Evolutionary conservation across 2,329 filamentous ascomycete genomes (phyloP).

Genomic region (Alternaria sp.): DNA sequence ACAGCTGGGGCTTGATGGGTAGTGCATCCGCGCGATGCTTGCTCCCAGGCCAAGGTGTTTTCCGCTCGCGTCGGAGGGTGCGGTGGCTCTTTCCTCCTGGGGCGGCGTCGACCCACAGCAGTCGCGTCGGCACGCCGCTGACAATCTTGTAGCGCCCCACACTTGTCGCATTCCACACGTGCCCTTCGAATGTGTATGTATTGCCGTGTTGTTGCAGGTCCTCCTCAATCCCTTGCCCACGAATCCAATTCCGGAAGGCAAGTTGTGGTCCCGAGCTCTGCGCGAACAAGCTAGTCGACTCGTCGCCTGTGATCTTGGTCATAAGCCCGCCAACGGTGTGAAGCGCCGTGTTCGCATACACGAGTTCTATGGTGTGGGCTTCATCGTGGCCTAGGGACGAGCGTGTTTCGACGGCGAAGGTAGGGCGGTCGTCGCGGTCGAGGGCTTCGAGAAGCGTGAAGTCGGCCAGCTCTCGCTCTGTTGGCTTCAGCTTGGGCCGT

Average conservation of each 20-base stretch:
- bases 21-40: constrained; percentile 48
- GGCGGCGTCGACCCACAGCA: constrained; percentile 15
- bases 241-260: constrained; percentile 38
- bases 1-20: constrained; percentile 36
- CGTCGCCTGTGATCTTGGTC: constrained; percentile 23
- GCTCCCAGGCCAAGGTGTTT: constrained; percentile 55
- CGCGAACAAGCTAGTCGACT: constrained; percentile 18
- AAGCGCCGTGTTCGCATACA: constrained; percentile 37
- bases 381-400: constrained; percentile 9
- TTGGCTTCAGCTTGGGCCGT: constrained; percentile 5
- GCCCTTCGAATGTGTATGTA: constrained; percentile 32
- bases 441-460: constrained; percentile 29
- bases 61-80: constrained; percentile 18
- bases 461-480: constrained; percentile 11
- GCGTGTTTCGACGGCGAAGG: constrained; percentile 28
- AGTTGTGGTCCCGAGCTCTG: constrained; percentile 20
- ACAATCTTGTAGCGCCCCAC: constrained; percentile 35
- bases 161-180: constrained; percentile 34
- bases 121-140: constrained; percentile 29
- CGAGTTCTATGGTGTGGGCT: constrained; percentile 15
- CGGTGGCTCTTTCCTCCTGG: constrained; percentile 2
- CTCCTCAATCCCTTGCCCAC: constrained; percentile 12
- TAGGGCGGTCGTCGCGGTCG: constrained; percentile 31
- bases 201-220: constrained; percentile 17
- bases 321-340: constrained; percentile 20